Conservation (phyloP, 345 rosid genomes). For the Odontarrhena argentea region DNA sequence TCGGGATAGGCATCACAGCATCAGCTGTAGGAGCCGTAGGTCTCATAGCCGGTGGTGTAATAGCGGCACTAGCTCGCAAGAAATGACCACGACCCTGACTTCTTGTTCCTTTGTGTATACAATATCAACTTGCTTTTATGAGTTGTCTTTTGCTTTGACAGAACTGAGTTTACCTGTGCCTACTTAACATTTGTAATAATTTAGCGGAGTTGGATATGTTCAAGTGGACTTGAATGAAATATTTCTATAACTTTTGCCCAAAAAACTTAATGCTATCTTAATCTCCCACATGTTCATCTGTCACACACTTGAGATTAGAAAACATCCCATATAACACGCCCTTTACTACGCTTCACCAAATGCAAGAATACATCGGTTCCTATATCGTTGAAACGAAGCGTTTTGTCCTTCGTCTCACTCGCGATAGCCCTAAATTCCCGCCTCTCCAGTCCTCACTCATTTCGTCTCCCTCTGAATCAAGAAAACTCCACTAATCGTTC, state of each 20-base stretch:
- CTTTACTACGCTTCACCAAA: too few relatives aligned
- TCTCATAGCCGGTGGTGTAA: constrained; percentile 78
- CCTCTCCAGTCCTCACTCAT: neutral
- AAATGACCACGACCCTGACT: constrained; percentile 42
- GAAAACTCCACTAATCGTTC: too few relatives aligned
- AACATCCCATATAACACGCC: too few relatives aligned
- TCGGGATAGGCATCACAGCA: constrained; percentile 90
- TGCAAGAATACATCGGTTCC: neutral
- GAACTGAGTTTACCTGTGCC: neutral
- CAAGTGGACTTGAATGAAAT: neutral
- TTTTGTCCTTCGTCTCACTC: neutral
- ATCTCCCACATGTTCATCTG: too few relatives aligned
- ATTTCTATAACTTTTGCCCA: neutral
- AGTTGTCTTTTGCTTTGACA: neutral
- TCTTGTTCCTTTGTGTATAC: constrained; percentile 33
- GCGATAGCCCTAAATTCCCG: neutral
- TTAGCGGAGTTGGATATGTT: constrained; percentile 18
- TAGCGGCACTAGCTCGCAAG: constrained; percentile 81
- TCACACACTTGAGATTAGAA: too few relatives aligned
- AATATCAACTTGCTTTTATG: neutral
- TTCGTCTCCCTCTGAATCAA: neutral
- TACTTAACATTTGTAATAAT: constrained; percentile 15
- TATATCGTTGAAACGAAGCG: neutral
- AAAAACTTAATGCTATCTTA: neutral
- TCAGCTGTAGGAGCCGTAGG: constrained; percentile 83